Percentiles rank a stretch among this genome's conserved stretches.
These are phyloP conservation scores for Boechera retrofracta DNA, from an alignment of 345 rosid genomes.

Conservation along the genomic window DNA sequence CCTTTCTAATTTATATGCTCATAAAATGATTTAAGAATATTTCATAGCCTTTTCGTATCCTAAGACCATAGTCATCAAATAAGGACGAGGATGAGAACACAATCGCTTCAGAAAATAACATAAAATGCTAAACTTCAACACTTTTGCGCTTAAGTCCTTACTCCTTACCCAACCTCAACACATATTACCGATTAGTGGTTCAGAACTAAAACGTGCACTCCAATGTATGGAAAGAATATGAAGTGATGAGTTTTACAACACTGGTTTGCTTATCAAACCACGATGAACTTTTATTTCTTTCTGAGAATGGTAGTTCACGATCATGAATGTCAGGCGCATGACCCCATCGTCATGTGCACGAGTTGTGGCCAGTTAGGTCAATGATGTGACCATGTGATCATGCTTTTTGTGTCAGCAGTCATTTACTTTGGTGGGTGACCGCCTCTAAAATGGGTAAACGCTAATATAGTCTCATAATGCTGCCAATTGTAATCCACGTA, in stretches of 20 bases:
- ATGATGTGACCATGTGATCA: not conserved
- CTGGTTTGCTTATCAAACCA: not conserved
- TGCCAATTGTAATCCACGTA: not conserved
- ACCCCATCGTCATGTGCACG: slow-evolving; percentile 1
- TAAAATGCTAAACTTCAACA: not conserved
- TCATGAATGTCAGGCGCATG: not conserved
- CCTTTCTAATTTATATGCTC: not conserved
- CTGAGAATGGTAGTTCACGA: not conserved
- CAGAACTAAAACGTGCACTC: not conserved
- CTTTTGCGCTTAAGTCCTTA: not conserved
- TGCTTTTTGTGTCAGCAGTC: slow-evolving; percentile 2
- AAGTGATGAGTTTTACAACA: not conserved
- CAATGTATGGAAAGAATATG: not conserved
- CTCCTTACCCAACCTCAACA: not conserved
- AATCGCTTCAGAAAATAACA: not conserved
- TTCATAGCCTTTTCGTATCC: not conserved
- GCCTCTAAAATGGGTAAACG: not conserved
- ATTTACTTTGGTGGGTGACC: not conserved
- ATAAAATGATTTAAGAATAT: not conserved
- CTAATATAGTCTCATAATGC: not conserved
- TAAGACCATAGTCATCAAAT: not conserved
- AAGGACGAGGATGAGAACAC: not conserved
- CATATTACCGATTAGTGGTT: not conserved
- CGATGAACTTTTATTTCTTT: not conserved
- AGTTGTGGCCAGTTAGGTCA: not conserved